A percentile compares a stretch with the other conserved stretches of the same genome.
Evolutionary conservation across 2,329 filamentous ascomycete species (phyloP).

Genomic region (Bipolaris cookei): DNA sequence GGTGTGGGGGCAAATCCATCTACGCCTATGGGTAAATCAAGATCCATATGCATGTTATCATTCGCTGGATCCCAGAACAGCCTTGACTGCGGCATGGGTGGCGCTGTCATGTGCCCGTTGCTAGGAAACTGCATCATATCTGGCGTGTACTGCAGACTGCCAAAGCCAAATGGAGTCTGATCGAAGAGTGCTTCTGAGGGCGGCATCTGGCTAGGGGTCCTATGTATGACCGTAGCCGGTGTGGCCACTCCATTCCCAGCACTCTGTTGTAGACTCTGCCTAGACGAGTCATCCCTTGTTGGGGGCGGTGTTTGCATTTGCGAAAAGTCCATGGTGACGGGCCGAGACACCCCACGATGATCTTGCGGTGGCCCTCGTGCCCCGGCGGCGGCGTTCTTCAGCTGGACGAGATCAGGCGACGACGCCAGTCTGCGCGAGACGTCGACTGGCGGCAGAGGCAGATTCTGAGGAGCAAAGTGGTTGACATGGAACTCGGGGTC

Average conservation of each 20-base stretch:
- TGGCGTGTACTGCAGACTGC: constrained; percentile 63
- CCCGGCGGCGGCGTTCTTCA: constrained; percentile 18
- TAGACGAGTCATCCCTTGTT: constrained; percentile 61
- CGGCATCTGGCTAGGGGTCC: constrained; percentile 45
- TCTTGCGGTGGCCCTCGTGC: constrained; percentile 17
- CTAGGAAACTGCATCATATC: constrained; percentile 62
- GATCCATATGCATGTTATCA: constrained; percentile 43
- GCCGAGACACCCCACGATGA: constrained; percentile 28
- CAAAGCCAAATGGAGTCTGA: constrained; percentile 55
- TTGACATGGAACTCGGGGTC: constrained; percentile 64
- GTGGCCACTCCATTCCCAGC: constrained; percentile 37
- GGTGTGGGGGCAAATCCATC: constrained; percentile 48
- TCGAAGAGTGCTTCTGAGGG: constrained; percentile 41
- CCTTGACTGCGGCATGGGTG: constrained; percentile 60
- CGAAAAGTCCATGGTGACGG: constrained; percentile 49
- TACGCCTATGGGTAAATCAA: constrained; percentile 40
- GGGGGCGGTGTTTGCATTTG: constrained; percentile 68
- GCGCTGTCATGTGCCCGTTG: constrained; percentile 62
- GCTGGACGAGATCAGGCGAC: constrained; percentile 57
- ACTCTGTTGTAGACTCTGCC: constrained; percentile 51
- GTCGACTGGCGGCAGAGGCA: constrained; percentile 66
- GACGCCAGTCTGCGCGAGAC: constrained; percentile 64
- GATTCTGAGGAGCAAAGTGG: constrained; percentile 63
- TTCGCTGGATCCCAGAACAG: constrained; percentile 47
- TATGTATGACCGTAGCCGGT: constrained; percentile 51